Evolutionary conservation across 2,329 filamentous ascomycete genomes (phyloP).

Genomic region (Aspergillus fructus): DNA sequence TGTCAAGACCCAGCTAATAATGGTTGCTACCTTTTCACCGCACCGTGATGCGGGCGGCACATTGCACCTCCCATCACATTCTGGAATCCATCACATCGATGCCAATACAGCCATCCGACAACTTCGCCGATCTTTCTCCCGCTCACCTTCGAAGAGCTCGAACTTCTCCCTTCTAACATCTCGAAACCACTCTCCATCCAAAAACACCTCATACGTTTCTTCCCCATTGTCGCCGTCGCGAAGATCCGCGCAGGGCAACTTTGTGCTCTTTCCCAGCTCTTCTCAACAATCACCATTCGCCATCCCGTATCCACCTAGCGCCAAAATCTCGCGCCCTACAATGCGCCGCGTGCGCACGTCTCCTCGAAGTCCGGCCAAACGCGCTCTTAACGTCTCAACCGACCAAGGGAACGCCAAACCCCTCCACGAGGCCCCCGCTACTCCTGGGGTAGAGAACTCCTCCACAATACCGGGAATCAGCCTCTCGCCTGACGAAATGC

Average conservation of each 20-base stretch:
- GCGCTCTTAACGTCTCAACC: constrained; percentile 67
- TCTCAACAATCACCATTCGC: constrained; percentile 55
- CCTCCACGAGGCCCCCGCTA: constrained; percentile 47
- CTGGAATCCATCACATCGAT: constrained; percentile 77
- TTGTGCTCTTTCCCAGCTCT: constrained; percentile 49
- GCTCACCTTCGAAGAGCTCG: constrained; percentile 82
- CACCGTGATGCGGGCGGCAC: constrained; percentile 65
- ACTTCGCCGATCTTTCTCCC: constrained; percentile 80
- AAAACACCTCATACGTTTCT: constrained; percentile 47
- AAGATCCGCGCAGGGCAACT: constrained; percentile 53
- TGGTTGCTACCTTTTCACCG: constrained; percentile 51
- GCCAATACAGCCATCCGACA: constrained; percentile 78
- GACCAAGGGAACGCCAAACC: constrained; percentile 70
- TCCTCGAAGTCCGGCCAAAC: constrained; percentile 77
- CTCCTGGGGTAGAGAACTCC: constrained; percentile 49
- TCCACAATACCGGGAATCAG: constrained; percentile 30
- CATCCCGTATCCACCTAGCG: constrained; percentile 65
- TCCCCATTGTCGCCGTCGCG: constrained; percentile 61
- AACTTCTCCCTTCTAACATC: constrained; percentile 64
- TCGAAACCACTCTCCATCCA: constrained; percentile 52
- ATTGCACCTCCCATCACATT: constrained; percentile 83
- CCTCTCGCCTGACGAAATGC: constrained; percentile 24
- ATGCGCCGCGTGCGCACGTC: constrained; percentile 61
- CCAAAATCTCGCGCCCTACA: constrained; percentile 56
- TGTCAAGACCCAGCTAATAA: constrained; percentile 16